A percentile compares a stretch with the other conserved stretches of the same genome.
Evolutionary conservation across 192 early-diverging fungal species (phyloP).

Genomic region (Jimgerdemannia lactiflua): DNA sequence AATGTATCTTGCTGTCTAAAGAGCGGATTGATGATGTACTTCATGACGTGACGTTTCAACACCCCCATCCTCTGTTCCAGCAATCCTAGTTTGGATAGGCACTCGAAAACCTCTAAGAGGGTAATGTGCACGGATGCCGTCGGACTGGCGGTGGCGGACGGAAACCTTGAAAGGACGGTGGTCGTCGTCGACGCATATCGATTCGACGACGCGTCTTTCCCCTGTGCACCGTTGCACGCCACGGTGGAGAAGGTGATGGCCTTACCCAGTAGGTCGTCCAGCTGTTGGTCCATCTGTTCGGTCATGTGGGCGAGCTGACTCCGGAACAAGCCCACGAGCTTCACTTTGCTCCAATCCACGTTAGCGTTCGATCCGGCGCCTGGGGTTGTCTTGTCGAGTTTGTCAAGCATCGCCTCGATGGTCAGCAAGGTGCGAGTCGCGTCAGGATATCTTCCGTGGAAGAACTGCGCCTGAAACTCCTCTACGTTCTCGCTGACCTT

Average conservation of each 20-base stretch:
- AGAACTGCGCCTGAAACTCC: background rate
- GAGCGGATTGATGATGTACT: conserved; percentile 15
- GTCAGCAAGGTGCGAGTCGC: background rate
- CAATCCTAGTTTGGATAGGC: conserved; percentile 7
- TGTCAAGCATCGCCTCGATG: background rate
- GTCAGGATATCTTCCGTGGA: background rate
- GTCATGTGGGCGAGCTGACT: background rate
- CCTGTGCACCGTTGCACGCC: background rate
- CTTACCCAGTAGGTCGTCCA: background rate
- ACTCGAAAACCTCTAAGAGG: background rate
- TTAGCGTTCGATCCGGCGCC: background rate
- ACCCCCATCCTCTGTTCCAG: conserved; percentile 2
- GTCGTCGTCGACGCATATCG: background rate
- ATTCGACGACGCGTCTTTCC: background rate
- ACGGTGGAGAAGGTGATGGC: background rate
- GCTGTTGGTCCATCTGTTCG: background rate
- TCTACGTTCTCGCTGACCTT: background rate
- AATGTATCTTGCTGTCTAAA: conserved; percentile 1
- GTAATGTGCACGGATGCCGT: background rate
- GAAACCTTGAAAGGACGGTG: background rate
- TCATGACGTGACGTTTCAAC: conserved; percentile 10
- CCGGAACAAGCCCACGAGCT: background rate
- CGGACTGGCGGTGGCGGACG: background rate
- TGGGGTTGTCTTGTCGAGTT: background rate
- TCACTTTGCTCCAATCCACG: background rate